phyloP scores from a whole-genome alignment of 176 grass and related monocot genomes.

The Pontederia crassipes region DNA sequence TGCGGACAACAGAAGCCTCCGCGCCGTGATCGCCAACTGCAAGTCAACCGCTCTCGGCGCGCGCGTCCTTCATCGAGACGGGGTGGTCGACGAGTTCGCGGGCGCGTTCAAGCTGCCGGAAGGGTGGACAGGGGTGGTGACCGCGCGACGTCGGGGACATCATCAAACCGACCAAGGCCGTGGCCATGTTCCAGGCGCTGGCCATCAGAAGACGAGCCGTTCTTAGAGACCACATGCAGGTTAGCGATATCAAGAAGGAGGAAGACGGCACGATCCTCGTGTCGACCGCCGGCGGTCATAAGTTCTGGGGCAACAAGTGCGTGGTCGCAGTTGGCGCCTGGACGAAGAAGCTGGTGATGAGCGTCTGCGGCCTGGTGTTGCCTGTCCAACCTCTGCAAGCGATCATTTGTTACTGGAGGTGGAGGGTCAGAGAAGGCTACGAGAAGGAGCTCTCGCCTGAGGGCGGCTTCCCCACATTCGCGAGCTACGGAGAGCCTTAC shows the following conservation, averaged over 20 bases:
- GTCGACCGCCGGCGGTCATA: too few species aligned
- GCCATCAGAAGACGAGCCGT: too few species aligned
- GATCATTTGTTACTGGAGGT: slow-evolving; percentile 62
- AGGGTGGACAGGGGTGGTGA: too few species aligned
- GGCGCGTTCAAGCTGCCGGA: too few species aligned
- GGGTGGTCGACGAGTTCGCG: too few species aligned
- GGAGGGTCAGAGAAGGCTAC: slow-evolving; percentile 42
- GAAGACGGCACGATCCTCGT: too few species aligned
- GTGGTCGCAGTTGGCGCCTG: slow-evolving; percentile 63
- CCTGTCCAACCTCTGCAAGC: too few species aligned
- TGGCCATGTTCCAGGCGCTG: slow-evolving; percentile 69
- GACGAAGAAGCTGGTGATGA: slow-evolving; percentile 39
- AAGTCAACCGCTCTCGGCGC: too few species aligned
- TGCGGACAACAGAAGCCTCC: slow-evolving; percentile 9
- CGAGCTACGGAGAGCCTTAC: slow-evolving; percentile 56
- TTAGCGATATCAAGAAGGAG: too few species aligned
- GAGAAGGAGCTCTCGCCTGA: slow-evolving; percentile 34
- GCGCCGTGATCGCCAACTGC: slow-evolving; percentile 16
- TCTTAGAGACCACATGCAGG: too few species aligned
- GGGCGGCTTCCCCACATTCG: slow-evolving; percentile 76
- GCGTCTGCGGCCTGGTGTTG: slow-evolving; percentile 21
- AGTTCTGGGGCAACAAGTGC: slow-evolving; percentile 40
- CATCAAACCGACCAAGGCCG: slow-evolving; percentile 80
- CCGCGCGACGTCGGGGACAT: too few species aligned
- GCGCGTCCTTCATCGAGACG: too few species aligned